Evolutionary conservation across 352 stramenopile species (phyloP), one percentile per base, ranked within the genome.

Genomic region (Vaucheria bursata): DNA sequence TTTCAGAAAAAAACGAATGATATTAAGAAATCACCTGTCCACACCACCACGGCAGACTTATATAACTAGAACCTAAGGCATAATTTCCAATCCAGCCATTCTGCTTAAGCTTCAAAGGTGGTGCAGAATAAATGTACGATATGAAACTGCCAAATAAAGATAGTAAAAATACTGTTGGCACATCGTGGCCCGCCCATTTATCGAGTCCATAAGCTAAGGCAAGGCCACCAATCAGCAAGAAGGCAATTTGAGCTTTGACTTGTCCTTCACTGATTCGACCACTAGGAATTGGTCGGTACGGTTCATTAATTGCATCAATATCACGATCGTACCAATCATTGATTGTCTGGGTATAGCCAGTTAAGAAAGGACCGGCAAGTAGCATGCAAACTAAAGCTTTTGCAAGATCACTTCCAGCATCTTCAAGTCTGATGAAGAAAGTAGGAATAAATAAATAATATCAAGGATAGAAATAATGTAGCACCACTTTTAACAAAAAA

Each of bases 261-360:
- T 69, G 59, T 4, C 59, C 83, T 81, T 92, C 87, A 65, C 83
- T 85, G 77, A 93, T 93, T 18, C 82, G 82, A 25, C 89, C 89
- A 71, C 79, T 88, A 4, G 89, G 89, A 74, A 93, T 93, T 0
- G 89, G 89, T 77, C 89, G 83, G 80, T 93, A 91, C 0, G 89
- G 89, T 85, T 93, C 89, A 74, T 93, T 93, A 75, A 93, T 93
- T 31, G 89, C 89, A 87, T 93, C 89, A 79, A 93, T 92, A 33
- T 93, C 89, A 38, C 88, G 81, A 86, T 93, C 89, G 82, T 93
- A 92, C 89, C 89, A 93, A 83, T 93, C 89, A 82, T 93, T 93
- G 69, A 93, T 92, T 18, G 89, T 93, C 76, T 81, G 89, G 31
- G 88, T 92, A 79, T 90, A 93, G 65, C 89, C 89, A n/a, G 88